Conservation (phyloP, 2,329 filamentous ascomycete genomes). For the Aspergillus quadricinctus region DNA sequence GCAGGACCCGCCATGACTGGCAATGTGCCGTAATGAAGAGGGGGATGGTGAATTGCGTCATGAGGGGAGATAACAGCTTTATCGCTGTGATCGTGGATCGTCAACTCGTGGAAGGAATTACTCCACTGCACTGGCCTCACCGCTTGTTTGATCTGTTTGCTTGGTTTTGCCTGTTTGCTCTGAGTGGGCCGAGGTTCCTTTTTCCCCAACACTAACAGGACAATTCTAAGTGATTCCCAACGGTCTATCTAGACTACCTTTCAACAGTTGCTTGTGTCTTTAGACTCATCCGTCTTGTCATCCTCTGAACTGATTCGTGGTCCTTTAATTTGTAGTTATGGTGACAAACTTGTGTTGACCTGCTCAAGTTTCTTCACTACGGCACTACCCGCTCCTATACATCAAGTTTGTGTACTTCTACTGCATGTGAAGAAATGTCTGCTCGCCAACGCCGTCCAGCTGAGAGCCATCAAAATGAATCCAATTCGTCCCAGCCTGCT, state of each 20-base stretch:
- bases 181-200: not conserved
- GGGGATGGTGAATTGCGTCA: conserved; percentile 4
- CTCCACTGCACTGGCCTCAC: not conserved
- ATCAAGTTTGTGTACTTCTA: conserved; percentile 7
- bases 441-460: conserved; percentile 30
- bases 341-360: conserved; percentile 4
- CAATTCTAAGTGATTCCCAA: conserved; percentile 2
- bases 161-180: conserved; percentile 19
- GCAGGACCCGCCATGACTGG: conserved; percentile 17
- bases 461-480: conserved; percentile 14
- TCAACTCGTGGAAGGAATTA: not conserved
- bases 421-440: conserved; percentile 26
- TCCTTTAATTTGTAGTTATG: not conserved
- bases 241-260: not conserved
- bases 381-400: not conserved
- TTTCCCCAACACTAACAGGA: not conserved
- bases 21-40: not conserved
- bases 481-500: conserved; percentile 20
- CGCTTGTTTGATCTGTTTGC: conserved; percentile 28
- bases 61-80: not conserved
- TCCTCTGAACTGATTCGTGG: not conserved
- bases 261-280: not conserved
- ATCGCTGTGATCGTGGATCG: not conserved
- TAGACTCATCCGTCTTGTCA: not conserved
- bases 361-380: not conserved